These are phyloP conservation scores for Pythium apleroticum DNA, from an alignment of 352 stramenopile genomes.

Conservation along the genomic window DNA sequence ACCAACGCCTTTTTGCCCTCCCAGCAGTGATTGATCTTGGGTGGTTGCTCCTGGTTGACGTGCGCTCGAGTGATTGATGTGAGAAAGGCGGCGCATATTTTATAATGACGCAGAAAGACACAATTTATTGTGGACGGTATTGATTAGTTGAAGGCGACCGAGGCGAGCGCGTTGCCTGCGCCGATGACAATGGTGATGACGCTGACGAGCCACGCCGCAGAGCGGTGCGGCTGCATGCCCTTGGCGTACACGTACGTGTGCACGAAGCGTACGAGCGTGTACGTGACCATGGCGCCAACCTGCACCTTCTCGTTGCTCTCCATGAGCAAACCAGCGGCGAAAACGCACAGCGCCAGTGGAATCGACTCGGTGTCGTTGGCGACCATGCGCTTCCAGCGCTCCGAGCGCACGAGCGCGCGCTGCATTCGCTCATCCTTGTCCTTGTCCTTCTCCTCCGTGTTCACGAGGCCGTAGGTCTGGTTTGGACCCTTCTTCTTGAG, in stretches of 20 bases:
- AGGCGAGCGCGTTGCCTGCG: background rate
- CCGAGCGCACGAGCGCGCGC: conserved; percentile 7
- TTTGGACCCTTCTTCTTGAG: conserved; percentile 16
- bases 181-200: conserved; percentile 19
- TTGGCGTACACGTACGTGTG: conserved; percentile 39
- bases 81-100: background rate
- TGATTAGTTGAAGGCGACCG: background rate
- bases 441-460: conserved; percentile 17
- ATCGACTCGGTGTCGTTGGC: conserved; percentile 67
- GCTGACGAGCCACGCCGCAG: conserved; percentile 25
- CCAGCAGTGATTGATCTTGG: background rate
- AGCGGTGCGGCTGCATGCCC: conserved; percentile 33
- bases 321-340: conserved; percentile 44
- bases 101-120: background rate
- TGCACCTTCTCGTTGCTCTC: conserved; percentile 40
- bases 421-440: conserved; percentile 6
- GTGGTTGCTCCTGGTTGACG: no score
- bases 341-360: conserved; percentile 51
- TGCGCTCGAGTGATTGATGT: no score
- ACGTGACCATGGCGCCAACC: conserved; percentile 27
- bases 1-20: background rate
- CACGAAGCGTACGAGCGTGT: conserved; percentile 30
- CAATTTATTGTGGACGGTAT: background rate
- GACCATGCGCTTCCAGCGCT: conserved; percentile 44
- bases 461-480: conserved; percentile 37